Base-by-base conservation (phyloP, 768 basidiomycete species). In the Panus rudis region DNA sequence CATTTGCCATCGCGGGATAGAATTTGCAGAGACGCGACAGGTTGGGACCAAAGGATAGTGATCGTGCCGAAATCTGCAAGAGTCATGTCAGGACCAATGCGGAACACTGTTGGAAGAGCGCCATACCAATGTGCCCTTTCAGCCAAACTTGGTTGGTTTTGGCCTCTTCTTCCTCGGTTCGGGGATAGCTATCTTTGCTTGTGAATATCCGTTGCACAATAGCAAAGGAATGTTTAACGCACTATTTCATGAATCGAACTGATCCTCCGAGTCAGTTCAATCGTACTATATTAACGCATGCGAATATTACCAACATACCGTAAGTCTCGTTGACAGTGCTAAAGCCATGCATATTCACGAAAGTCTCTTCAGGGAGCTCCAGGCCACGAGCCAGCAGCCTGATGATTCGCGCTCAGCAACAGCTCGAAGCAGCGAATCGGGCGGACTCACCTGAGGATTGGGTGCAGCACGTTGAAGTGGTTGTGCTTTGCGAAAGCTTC, bases 231-330 rank as follows among this genome's bases (percentile, higher is more conserved):
- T 4, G 6, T 20, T 10, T 4, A 33, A 42, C 75, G 11, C 22
- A 78, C 78, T 81, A 82, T 63, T 81, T 80, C 77, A 81, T 80
- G 57, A 75, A 79, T 35, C 79, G 67, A 5, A 74, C 79, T 81
- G 42, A 21, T n/a, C n/a, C 25, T 4, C 7, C 4, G 5, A 30
- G 28, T 10, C 28, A 30, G 28, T 10, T 10, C 28, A 30, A 10
- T 10, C 28, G 28, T 30, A n/a, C n/a, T n/a, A n/a, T n/a, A n/a
- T n/a, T n/a, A n/a, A 21, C 17, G 37, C 21, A 6, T 32, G 17
- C 16, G 20, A 7, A 20, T 49, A n/a, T n/a, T n/a, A n/a, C 31
- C 27, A 24, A 48, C 57, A 16, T 42, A 62, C 62, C 50, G 42
- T 51, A 59, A 1, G 62, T 55, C 41, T 66, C 61, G 11, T 59